phyloP scores from a whole-genome alignment of 106 monocot species.

The Dendrobium huoshanense region DNA sequence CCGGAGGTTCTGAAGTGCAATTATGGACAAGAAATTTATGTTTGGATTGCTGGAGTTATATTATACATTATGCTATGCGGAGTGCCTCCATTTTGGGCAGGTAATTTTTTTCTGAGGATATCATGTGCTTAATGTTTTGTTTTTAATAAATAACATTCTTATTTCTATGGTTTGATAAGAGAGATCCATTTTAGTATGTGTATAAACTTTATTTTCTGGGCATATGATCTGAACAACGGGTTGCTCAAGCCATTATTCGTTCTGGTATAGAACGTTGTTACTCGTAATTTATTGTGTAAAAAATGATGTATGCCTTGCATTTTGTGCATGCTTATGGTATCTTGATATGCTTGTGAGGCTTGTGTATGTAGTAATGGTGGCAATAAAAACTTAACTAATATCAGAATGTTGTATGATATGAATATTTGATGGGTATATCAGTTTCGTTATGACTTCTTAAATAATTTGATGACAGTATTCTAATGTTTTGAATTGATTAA shows the following conservation, averaged over 20 bases:
- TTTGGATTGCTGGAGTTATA: constrained; percentile 75
- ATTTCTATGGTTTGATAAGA: too few relatives aligned
- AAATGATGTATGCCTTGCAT: not conserved
- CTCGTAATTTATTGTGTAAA: too few relatives aligned
- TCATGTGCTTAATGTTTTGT: too few relatives aligned
- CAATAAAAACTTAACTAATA: not conserved
- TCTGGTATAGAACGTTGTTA: constrained; percentile 25
- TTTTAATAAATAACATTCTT: too few relatives aligned
- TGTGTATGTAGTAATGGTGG: not conserved
- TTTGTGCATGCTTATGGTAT: not conserved
- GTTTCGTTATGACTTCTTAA: too few relatives aligned
- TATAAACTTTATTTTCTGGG: not conserved
- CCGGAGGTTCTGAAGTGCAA: constrained; percentile 71
- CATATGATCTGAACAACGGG: constrained; percentile 27
- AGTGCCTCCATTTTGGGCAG: constrained; percentile 42
- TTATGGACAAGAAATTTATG: constrained; percentile 68
- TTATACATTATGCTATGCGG: constrained; percentile 72
- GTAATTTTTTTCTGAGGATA: too few relatives aligned
- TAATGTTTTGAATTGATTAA: too few relatives aligned
- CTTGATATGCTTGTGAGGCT: not conserved
- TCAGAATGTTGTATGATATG: not conserved
- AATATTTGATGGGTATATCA: too few relatives aligned
- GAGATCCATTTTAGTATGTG: too few relatives aligned
- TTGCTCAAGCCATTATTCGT: constrained; percentile 54
- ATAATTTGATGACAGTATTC: too few relatives aligned